Evolutionary conservation across 768 basidiomycete genomes (phyloP).

Genomic region (Hortiboletus flavorubellus): DNA sequence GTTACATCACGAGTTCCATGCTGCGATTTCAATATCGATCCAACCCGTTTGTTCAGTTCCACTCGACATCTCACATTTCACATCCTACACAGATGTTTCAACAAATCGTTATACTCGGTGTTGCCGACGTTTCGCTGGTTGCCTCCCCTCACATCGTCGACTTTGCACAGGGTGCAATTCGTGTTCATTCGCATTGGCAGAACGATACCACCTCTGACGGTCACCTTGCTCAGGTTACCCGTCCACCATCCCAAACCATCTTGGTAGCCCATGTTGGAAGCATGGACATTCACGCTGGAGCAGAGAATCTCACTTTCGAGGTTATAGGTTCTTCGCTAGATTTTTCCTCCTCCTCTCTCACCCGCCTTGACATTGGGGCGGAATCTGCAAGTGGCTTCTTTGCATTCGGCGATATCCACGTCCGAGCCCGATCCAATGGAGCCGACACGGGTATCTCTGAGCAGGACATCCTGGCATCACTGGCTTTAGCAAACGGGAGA

Average conservation of each 20-base stretch:
- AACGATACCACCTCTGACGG: background rate
- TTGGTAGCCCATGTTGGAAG: conserved; percentile 40
- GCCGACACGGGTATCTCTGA: conserved; percentile 39
- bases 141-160: conserved; percentile 58
- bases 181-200: conserved; percentile 42
- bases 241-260: conserved; percentile 30
- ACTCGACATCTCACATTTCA: conserved; percentile 16
- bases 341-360: conserved; percentile 22
- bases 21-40: conserved; percentile 25
- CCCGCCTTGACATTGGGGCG: conserved; percentile 18
- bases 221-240: background rate
- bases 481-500: conserved; percentile 46
- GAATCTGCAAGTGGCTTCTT: conserved; percentile 48
- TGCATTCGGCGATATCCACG: conserved; percentile 47
- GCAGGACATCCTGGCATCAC: conserved; percentile 59
- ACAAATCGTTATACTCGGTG: conserved; percentile 32
- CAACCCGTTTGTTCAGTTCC: conserved; percentile 5
- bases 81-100: conserved; percentile 9
- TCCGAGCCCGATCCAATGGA: conserved; percentile 55
- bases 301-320: conserved; percentile 68
- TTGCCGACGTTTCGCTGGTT: conserved; percentile 40
- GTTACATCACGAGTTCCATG: conserved; percentile 22
- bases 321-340: conserved; percentile 39
- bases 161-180: conserved; percentile 55
- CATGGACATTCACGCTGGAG: conserved; percentile 58